These are phyloP conservation scores for Trichoderma oligosporum DNA, from an alignment of 2,329 filamentous ascomycete species.

Conservation along the genomic window DNA sequence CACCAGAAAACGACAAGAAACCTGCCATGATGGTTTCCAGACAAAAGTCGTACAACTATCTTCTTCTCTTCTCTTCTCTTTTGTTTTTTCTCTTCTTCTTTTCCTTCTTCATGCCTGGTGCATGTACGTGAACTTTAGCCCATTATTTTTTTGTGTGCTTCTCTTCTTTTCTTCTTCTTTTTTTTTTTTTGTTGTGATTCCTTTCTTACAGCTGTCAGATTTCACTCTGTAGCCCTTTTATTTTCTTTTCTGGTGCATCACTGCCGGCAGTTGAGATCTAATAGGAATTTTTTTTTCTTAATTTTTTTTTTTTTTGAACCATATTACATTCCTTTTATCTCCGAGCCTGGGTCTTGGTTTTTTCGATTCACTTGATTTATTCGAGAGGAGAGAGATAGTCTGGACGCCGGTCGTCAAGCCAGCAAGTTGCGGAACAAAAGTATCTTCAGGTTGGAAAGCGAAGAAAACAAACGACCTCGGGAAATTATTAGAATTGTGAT, in stretches of 20 bases:
- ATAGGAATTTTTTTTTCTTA: neutral
- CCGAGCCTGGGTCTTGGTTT: conserved; percentile 14
- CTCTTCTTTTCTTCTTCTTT: neutral
- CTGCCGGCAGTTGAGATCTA: neutral
- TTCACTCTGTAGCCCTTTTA: neutral
- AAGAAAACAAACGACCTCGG: neutral
- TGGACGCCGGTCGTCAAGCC: conserved; percentile 11
- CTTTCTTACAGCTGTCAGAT: neutral
- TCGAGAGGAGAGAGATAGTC: neutral
- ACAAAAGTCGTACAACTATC: too few species aligned
- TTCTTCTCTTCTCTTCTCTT: neutral
- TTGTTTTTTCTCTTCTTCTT: neutral
- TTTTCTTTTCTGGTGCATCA: too few species aligned
- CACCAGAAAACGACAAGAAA: neutral
- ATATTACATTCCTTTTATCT: neutral
- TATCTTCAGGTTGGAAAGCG: neutral
- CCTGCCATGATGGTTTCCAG: neutral
- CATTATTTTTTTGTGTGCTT: neutral
- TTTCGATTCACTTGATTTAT: neutral
- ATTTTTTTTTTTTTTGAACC: neutral
- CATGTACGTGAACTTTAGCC: neutral
- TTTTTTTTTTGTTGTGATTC: neutral
- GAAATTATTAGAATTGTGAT: too few species aligned
- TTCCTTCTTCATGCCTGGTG: neutral
- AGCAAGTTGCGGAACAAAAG: neutral